Conservation (phyloP, 2,329 filamentous ascomycete species). For the Trichoderma polysporum region DNA sequence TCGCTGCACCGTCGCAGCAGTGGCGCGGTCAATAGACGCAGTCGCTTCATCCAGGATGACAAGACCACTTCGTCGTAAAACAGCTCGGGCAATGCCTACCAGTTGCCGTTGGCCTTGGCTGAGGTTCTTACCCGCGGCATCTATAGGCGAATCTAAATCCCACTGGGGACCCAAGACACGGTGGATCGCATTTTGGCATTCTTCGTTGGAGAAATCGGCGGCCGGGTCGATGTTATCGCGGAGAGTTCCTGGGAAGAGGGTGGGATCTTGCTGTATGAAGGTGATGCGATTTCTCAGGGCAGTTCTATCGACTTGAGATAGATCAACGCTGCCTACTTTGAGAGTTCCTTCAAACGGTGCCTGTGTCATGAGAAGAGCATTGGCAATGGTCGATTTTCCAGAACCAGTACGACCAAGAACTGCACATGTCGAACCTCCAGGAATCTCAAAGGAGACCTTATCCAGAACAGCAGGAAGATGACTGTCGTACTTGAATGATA, state of each 20-base stretch:
- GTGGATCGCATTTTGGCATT: constrained; percentile 52
- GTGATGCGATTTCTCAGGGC: constrained; percentile 57
- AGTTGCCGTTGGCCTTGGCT: constrained; percentile 64
- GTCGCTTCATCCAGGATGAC: constrained; percentile 66
- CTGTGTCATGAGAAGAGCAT: constrained; percentile 58
- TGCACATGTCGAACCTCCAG: constrained; percentile 59
- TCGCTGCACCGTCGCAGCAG: constrained; percentile 57
- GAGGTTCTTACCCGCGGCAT: constrained; percentile 60
- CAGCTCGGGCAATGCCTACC: constrained; percentile 59
- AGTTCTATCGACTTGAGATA: constrained; percentile 54
- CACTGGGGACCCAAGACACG: constrained; percentile 58
- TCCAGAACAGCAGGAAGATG: constrained; percentile 71
- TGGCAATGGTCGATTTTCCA: constrained; percentile 76
- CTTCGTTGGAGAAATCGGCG: constrained; percentile 53
- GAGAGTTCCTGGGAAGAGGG: constrained; percentile 58
- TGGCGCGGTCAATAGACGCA: constrained; percentile 60
- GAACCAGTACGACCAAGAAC: constrained; percentile 83
- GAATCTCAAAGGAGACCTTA: constrained; percentile 70
- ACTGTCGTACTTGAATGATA: constrained; percentile 77
- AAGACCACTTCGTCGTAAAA: constrained; percentile 59
- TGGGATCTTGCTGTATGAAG: constrained; percentile 64
- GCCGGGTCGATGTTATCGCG: constrained; percentile 69
- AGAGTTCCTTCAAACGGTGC: constrained; percentile 52
- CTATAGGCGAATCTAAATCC: constrained; percentile 51
- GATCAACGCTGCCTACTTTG: constrained; percentile 53